Evolutionary conservation across 208 protist genomes (phyloP), one percentile per base, ranked within the genome.

Genomic region (Acanthamoeba triangularis): DNA sequence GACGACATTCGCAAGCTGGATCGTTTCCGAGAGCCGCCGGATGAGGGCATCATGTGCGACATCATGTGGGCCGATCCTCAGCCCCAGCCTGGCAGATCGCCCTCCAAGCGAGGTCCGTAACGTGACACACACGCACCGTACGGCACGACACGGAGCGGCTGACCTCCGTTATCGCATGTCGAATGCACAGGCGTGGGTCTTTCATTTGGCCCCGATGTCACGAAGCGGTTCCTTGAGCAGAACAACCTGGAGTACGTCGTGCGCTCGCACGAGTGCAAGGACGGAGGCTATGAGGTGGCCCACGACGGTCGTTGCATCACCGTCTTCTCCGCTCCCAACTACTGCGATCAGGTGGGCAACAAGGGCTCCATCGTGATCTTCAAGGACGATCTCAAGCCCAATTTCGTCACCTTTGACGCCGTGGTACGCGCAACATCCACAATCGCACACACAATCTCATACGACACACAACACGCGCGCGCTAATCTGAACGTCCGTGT

Each of bases 271-370:
- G 33, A 47, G 41, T 47, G 80, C 56, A 95, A 44, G 47, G 49
- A 95, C 30, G 84, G 44, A 8, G 37, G 99, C 44, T 99, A 99
- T 96, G 99, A 99, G 96, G 97, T 99, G 16, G 98, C 99, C 44
- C 98, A 99, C 96, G 97, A 98, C 95, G 98, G 98, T 49, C 97
- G 98, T 67, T 98, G 99, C 52, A 98, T 99, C 94, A 99, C 99
- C 37, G 97, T 99, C 78, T 99, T 99, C 96, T 99, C 99, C 87
- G 99, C 99, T 8, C 99, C 99, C n/a, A 99, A 99, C 96, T 99
- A 99, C 97, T 99, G 99, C 97, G 99, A 99, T 95, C 98, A 99
- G 95, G 96, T 97, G 80, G 98, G 98, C 93, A 98, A 98, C 95
- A 98, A 98, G 94, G 98, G 98, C 85, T 97, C 98, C 30, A 97